Conservation (phyloP, 2,329 filamentous ascomycete species). For the Aschersonia sp. region DNA sequence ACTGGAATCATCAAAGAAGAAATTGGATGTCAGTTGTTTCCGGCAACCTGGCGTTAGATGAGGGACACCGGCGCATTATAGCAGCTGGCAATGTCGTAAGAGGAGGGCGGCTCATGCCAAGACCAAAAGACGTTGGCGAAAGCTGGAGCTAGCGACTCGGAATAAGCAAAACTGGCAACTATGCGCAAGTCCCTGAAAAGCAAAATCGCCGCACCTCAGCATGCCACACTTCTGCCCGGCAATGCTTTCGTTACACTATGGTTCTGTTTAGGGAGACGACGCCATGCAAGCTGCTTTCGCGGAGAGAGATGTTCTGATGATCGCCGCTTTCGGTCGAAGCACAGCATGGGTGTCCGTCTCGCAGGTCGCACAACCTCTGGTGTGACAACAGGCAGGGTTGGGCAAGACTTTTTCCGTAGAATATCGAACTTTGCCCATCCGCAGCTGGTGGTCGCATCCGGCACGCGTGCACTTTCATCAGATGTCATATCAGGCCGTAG, state of each 20-base stretch:
- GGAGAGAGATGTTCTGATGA: neutral
- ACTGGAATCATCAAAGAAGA: conserved; percentile 2
- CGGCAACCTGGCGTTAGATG: neutral
- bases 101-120: conserved; percentile 2
- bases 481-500: neutral
- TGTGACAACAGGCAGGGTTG: neutral
- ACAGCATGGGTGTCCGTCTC: neutral
- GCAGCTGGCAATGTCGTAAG: conserved; percentile 2
- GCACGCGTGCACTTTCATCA: neutral
- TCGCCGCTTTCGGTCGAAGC: neutral
- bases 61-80: conserved; percentile 4
- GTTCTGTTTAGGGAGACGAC: neutral
- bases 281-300: neutral
- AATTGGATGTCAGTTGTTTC: neutral
- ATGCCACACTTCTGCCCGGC: neutral
- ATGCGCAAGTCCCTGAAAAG: conserved; percentile 3
- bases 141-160: conserved; percentile 1
- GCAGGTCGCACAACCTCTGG: neutral
- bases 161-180: conserved; percentile 3
- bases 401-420: no score
- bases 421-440: no score
- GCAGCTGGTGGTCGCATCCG: no score
- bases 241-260: no score
- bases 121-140: neutral
- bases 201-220: conserved; percentile 2